Conservation (phyloP, 148 eudicot species). For the Diospyros lotus region DNA sequence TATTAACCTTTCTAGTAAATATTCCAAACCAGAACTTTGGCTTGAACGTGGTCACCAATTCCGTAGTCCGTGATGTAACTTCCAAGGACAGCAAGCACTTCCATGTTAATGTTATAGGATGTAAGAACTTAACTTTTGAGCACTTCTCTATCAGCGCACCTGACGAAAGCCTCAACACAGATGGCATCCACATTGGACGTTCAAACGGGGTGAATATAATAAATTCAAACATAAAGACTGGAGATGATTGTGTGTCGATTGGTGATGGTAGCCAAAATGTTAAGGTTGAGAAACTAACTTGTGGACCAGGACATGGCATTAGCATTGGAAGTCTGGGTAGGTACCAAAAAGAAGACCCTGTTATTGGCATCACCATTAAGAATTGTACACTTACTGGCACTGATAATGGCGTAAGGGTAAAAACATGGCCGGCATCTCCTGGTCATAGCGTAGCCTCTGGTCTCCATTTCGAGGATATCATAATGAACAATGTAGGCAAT, state of each 20-base stretch:
- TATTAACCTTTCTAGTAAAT: too few relatives aligned
- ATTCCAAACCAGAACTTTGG: conserved; percentile 9
- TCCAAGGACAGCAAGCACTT: conserved; percentile 36
- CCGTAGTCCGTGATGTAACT: conserved; percentile 22
- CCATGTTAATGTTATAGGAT: conserved; percentile 16
- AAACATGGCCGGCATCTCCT: too few relatives aligned
- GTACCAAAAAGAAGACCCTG: too few relatives aligned
- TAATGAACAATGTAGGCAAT: too few relatives aligned
- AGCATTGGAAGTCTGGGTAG: not conserved
- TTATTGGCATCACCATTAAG: too few relatives aligned
- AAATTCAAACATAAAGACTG: conserved; percentile 27
- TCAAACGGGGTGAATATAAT: conserved; percentile 23
- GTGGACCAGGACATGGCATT: too few relatives aligned
- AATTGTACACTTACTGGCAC: too few relatives aligned
- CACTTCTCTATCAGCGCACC: conserved; percentile 32
- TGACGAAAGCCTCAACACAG: conserved; percentile 36
- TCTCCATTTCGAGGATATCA: too few relatives aligned
- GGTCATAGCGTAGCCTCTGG: too few relatives aligned
- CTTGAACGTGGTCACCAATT: conserved; percentile 15
- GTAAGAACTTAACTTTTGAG: conserved; percentile 21
- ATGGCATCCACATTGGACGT: conserved; percentile 51
- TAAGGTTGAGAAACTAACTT: too few relatives aligned
- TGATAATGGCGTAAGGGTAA: too few relatives aligned
- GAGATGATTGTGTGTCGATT: conserved; percentile 48
- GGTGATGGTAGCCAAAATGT: conserved; percentile 28